Evolutionary conservation across 176 grass and related monocot species (phyloP), one percentile per base, ranked within the genome.

Genomic region (Avena insularis): DNA sequence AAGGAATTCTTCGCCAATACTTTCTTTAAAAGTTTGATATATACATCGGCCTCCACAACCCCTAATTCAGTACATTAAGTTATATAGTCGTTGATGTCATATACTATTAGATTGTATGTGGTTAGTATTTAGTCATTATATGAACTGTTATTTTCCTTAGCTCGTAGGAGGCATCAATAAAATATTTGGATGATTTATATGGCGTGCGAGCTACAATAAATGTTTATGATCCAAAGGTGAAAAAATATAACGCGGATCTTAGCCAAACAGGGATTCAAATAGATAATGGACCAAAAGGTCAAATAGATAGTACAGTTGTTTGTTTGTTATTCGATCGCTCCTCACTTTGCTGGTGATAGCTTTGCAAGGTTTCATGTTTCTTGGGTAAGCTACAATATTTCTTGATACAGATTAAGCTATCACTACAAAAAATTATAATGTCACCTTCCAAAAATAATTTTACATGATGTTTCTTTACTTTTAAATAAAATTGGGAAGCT

Each of bases 351-450:
- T 71, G 82, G 82, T 4, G 82, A 83, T 43, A 60, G 14, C 5
- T 83, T 83, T 60, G 82, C 9, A 6, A 73, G 82, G 36, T 83
- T 83, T 74, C 82, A 83, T 59, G 16, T 74, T 73, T 31, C 7
- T 12, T 83, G 82, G 82, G 68, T 83, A 83, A 81, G 8, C 8
- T 14, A 48, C 15, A 50, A 63, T 38, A 79, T 16, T 46, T 47
- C 11, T 12, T 50, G 21, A 15, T 50, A 50, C 12, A 75, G 6
- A 75, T 71, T 19, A 10, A 12, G 38, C 46, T 12, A 71, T 12
- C 17, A 21, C 12, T 3, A 11, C 2, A 12, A 51, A 17, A 72
- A 12, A 12, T 6, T 47, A 9, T 62, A 62, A 1, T 21, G 8
- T 23, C 2, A 3, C 1, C 7, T 71, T 73, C 38, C 5, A 47